phyloP scores from a whole-genome alignment of 2,329 filamentous ascomycete genomes.

The Epichloe festucae region DNA sequence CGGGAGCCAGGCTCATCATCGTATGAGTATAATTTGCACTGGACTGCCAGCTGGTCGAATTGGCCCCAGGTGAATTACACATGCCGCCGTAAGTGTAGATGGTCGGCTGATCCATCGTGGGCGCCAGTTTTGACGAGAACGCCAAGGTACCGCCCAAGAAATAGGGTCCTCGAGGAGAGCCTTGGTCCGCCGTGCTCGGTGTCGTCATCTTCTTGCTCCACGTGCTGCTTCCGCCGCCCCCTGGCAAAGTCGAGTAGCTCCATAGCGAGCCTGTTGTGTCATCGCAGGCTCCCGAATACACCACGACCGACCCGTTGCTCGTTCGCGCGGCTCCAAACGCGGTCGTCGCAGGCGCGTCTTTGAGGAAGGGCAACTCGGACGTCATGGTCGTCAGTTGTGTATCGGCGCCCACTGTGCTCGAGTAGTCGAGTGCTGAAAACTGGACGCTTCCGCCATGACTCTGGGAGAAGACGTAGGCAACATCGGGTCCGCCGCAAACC shows the following conservation, averaged over 20 bases:
- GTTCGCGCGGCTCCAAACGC: slow-evolving; percentile 59
- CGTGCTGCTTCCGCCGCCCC: slow-evolving; percentile 11
- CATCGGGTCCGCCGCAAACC: slow-evolving; percentile 23
- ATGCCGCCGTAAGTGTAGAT: slow-evolving; percentile 81
- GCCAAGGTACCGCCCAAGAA: slow-evolving; percentile 46
- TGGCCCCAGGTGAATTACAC: slow-evolving; percentile 48
- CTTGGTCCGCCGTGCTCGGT: slow-evolving; percentile 10
- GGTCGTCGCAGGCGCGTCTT: slow-evolving; percentile 29
- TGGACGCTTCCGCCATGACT: slow-evolving; percentile 29
- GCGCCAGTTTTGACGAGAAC: slow-evolving; percentile 51
- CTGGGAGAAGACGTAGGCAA: slow-evolving; percentile 60
- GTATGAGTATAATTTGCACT: slow-evolving; percentile 65
- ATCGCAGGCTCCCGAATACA: slow-evolving; percentile 63
- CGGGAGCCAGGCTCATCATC: slow-evolving; percentile 56
- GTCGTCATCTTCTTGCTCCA: slow-evolving; percentile 20
- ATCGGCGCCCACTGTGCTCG: slow-evolving; percentile 38
- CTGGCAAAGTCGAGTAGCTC: slow-evolving; percentile 43
- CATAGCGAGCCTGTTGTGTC: slow-evolving; percentile 47
- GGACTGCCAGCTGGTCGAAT: slow-evolving; percentile 45
- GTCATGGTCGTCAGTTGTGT: slow-evolving; percentile 37
- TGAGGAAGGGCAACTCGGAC: slow-evolving; percentile 49
- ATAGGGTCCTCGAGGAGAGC: slow-evolving; percentile 24
- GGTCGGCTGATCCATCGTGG: slow-evolving; percentile 36
- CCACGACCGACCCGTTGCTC: slow-evolving; percentile 53
- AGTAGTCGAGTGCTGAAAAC: slow-evolving; percentile 55